Evolutionary conservation across 257 asterid species (phyloP), one percentile per base, ranked within the genome.

Genomic region (Handroanthus guayacan): DNA sequence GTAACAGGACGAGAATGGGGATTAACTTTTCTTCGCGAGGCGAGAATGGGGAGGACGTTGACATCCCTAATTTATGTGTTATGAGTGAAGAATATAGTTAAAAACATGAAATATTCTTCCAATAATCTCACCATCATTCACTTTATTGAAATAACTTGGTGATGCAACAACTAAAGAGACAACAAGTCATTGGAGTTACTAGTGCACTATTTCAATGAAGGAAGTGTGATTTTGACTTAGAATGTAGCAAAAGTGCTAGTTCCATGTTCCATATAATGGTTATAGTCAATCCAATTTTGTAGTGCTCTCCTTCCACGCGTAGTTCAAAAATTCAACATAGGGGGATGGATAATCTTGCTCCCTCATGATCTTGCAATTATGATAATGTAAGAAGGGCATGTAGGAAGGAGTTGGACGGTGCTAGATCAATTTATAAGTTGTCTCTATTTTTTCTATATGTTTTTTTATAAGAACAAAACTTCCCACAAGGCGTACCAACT

Each of bases 171-270:
- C 9, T 3, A 52, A 52, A 18, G 37, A 17, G 9, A 56, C 3
- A 17, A 54, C 18, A 20, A 25, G 65, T 10, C 43, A 31, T 9
- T 60, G 8, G 5, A 20, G 65, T 60, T 12, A 37, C 2, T 18
- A 12, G 3, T 6, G 63, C 4, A 58, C 9, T 20, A 8, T 61
- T 61, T 11, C 44, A 34, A 34, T 61, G 16, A 10, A 31, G 17
- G 18, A 61, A 61, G 45, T 61, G 45, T 36, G 67, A 61, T 56
- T 56, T 56, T 31, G 67, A 61, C 17, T 61, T 31, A 0, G 20
- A 31, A 34, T 61, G 67, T 10, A 61, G 45, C 67, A 61, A 10
- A 61, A 61, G 67, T 61, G 67, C 18, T 7, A 20, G 65, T 58
- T 25, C 41, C 39, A 31, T n/a, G 20, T 25, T 57, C 63, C 63